Evolutionary conservation across 306 rosid species (phyloP).

Genomic region (Vachellia pachyceras): DNA sequence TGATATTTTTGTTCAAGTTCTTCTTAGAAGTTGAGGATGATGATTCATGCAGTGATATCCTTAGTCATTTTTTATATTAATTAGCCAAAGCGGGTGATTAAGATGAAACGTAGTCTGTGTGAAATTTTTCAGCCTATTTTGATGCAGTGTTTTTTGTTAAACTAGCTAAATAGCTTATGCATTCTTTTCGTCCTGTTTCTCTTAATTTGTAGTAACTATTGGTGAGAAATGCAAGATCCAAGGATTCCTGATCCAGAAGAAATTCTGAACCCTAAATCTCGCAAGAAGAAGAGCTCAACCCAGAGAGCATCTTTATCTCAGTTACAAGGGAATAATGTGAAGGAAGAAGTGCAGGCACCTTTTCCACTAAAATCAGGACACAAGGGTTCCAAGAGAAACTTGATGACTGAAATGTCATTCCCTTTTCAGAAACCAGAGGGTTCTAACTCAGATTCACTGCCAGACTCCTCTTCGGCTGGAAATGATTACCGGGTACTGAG

Average conservation of each 20-base stretch:
- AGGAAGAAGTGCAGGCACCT: background rate
- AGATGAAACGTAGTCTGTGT: background rate
- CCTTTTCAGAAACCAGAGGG: conserved; percentile 6
- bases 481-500: conserved; percentile 2
- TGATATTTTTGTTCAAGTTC: background rate
- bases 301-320: background rate
- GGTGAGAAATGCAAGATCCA: conserved; percentile 3
- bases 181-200: background rate
- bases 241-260: background rate
- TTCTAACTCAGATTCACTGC: background rate
- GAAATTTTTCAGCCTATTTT: background rate
- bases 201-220: background rate
- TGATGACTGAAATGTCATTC: background rate
- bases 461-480: background rate
- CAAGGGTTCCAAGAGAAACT: background rate
- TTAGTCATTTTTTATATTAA: background rate
- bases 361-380: background rate
- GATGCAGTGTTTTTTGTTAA: background rate
- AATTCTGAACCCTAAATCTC: background rate
- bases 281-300: background rate
- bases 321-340: background rate
- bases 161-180: background rate
- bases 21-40: background rate
- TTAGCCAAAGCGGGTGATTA: background rate
- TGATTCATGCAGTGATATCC: background rate